Percentiles rank a stretch among this genome's conserved stretches.
Conservation (phyloP, 495 filamentous ascomycete genomes). For the Penicillium lividum region DNA sequence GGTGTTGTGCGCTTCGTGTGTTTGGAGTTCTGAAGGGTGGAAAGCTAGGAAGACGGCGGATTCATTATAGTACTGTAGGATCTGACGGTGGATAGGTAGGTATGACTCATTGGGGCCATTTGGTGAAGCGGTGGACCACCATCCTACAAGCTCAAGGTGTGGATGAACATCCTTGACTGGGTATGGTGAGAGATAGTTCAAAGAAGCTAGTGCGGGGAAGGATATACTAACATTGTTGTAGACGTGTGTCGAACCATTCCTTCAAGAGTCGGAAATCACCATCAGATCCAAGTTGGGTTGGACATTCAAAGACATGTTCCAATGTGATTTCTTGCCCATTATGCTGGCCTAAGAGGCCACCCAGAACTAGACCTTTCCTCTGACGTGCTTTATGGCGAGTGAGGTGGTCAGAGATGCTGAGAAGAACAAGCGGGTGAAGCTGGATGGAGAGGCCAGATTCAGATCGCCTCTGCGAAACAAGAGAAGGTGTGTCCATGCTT, state of each 20-base stretch:
- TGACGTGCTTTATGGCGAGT: constrained; percentile 82
- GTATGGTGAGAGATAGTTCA: constrained; percentile 9
- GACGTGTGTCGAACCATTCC: constrained; percentile 73
- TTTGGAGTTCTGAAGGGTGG: constrained; percentile 61
- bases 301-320: constrained; percentile 88
- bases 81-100: constrained; percentile 74
- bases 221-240: constrained; percentile 74
- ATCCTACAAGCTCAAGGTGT: constrained; percentile 84
- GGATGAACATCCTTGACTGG: constrained; percentile 88
- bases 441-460: constrained; percentile 78
- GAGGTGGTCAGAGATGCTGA: constrained; percentile 96
- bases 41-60: constrained; percentile 86
- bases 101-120: constrained; percentile 67
- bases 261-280: constrained; percentile 58
- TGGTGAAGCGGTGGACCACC: constrained; percentile 82
- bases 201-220: constrained; percentile 1
- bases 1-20: constrained; percentile 55
- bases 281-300: constrained; percentile 45
- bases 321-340: constrained; percentile 87
- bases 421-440: constrained; percentile 90
- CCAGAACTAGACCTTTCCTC: constrained; percentile 74
- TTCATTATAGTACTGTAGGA: constrained; percentile 75
- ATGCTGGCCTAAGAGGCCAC: constrained; percentile 85
- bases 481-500: constrained; percentile 41
- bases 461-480: constrained; percentile 67